These are phyloP conservation scores for Vaccinium vitisidaea DNA, from an alignment of 148 eudicot genomes.

Conservation along the genomic window DNA sequence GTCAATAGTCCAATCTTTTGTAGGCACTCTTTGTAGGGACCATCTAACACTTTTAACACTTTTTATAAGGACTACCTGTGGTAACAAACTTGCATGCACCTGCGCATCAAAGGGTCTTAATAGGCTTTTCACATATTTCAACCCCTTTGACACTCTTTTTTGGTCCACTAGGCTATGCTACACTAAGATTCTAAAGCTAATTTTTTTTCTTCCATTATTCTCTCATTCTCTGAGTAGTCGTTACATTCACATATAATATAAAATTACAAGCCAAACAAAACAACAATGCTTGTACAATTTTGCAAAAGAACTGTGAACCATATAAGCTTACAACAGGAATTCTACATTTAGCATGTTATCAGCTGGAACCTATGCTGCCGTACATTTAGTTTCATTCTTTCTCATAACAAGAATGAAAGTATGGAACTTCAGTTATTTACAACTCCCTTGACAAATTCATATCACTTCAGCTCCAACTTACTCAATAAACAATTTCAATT, in stretches of 20 bases:
- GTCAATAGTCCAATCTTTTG: too few species aligned
- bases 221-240: neutral
- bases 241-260: neutral
- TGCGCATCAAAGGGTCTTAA: too few species aligned
- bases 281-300: neutral
- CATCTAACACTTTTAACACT: too few species aligned
- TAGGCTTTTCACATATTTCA: too few species aligned
- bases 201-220: neutral
- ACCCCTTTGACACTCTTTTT: too few species aligned
- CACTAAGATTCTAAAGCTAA: too few species aligned
- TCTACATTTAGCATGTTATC: neutral
- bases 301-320: neutral
- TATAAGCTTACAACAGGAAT: neutral
- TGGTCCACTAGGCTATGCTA: too few species aligned
- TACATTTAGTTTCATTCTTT: neutral
- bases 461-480: neutral
- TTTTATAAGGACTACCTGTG: too few species aligned
- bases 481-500: conserved; percentile 37
- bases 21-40: too few species aligned
- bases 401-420: neutral
- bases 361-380: neutral
- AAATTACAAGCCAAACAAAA: neutral
- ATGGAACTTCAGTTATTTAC: neutral
- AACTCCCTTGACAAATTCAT: neutral
- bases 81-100: too few species aligned